A percentile compares a stretch with the other conserved stretches of the same genome.
phyloP scores from a whole-genome alignment of 2,329 filamentous ascomycete species.

The Alternaria angustiovoidea region DNA sequence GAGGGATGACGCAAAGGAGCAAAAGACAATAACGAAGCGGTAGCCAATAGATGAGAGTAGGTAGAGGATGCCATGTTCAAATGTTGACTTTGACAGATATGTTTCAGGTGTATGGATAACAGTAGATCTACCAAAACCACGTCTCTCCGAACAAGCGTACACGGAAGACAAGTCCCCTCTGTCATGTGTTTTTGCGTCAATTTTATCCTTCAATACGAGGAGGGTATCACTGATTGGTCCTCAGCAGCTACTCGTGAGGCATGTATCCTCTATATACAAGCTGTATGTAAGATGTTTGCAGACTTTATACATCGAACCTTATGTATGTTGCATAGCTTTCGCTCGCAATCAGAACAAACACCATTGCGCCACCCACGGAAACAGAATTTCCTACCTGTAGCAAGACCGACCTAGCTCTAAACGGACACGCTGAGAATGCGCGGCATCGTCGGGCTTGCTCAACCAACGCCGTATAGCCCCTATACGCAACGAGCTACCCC shows the following conservation, averaged over 20 bases:
- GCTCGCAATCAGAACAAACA: background rate
- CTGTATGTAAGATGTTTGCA: too few relatives aligned
- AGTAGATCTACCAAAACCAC: background rate
- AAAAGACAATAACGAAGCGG: constrained; percentile 29
- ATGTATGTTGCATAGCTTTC: background rate
- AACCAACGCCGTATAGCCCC: background rate
- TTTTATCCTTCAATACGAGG: too few relatives aligned
- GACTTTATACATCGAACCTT: too few relatives aligned
- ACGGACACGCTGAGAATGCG: background rate
- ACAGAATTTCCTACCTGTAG: too few relatives aligned
- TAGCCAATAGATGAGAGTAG: background rate
- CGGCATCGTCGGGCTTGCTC: background rate
- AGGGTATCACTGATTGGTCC: background rate
- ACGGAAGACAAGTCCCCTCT: too few relatives aligned
- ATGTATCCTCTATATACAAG: too few relatives aligned
- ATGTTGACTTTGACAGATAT: background rate
- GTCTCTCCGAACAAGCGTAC: background rate
- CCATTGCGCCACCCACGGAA: background rate
- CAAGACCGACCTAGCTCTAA: background rate
- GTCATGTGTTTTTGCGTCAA: too few relatives aligned
- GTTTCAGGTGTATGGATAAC: background rate
- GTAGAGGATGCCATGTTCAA: background rate
- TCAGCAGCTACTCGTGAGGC: background rate
- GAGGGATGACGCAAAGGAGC: constrained; percentile 51
- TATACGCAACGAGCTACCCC: background rate